Percentiles rank a stretch among this genome's conserved stretches.
Evolutionary conservation across 176 grass and related monocot species (phyloP).

Genomic region (Rhynchospora breviuscula): DNA sequence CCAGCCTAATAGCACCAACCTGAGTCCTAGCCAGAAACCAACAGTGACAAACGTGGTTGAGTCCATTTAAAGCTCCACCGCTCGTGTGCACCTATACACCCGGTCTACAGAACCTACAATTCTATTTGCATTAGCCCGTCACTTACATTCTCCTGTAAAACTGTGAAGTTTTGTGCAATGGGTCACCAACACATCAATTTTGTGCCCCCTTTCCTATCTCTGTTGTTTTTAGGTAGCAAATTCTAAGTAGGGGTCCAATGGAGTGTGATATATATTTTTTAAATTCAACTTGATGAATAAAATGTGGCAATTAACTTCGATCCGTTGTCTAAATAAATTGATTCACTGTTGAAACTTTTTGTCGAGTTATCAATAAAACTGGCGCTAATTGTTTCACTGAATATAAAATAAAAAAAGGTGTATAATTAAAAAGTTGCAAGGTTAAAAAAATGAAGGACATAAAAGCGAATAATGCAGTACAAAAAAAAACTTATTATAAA

Average conservation of each 20-base stretch:
- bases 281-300: no score
- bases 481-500: no score
- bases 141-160: neutral
- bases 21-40: neutral
- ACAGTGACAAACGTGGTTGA: neutral
- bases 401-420: no score
- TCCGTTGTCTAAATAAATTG: no score
- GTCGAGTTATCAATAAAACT: no score
- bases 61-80: neutral
- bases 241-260: neutral
- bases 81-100: neutral
- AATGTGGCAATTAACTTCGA: no score
- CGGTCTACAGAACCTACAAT: neutral
- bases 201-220: neutral
- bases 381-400: no score
- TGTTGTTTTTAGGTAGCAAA: neutral
- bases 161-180: neutral
- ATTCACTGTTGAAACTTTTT: no score
- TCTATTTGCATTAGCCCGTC: neutral
- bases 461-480: no score
- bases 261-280: no score
- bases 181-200: neutral
- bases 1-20: neutral
- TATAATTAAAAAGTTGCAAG: no score
- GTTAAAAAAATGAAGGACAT: no score